These are phyloP conservation scores for Aspergillus caelatus DNA, from an alignment of 2,329 filamentous ascomycete genomes.

Conservation along the genomic window DNA sequence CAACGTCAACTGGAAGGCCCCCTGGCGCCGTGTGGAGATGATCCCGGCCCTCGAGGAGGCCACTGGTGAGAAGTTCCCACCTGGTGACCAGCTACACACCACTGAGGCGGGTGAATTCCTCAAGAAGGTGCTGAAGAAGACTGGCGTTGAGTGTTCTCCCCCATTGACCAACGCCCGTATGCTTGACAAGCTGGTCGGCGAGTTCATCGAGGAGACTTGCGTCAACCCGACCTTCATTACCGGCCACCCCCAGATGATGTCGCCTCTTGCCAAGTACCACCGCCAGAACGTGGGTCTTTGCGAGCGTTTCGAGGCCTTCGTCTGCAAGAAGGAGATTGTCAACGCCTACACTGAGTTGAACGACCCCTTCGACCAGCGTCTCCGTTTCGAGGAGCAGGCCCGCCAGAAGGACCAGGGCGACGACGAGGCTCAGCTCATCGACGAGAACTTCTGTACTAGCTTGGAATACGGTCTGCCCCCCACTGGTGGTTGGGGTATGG, in stretches of 20 bases:
- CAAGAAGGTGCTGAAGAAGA: slow-evolving; percentile 80
- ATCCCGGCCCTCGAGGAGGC: slow-evolving; percentile 89
- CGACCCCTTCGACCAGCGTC: slow-evolving; percentile 90
- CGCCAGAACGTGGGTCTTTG: slow-evolving; percentile 79
- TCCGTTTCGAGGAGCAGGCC: slow-evolving; percentile 93
- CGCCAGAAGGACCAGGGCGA: slow-evolving; percentile 95
- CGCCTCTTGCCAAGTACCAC: slow-evolving; percentile 93
- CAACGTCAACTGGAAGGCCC: slow-evolving; percentile 93
- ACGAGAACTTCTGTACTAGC: slow-evolving; percentile 90
- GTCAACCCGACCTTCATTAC: slow-evolving; percentile 91
- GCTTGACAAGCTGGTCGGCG: slow-evolving; percentile 91
- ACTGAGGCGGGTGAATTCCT: slow-evolving; percentile 88
- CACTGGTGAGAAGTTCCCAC: slow-evolving; percentile 90
- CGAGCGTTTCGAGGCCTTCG: slow-evolving; percentile 97
- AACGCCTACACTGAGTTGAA: slow-evolving; percentile 99
- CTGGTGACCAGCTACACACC: slow-evolving; percentile 86
- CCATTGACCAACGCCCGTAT: slow-evolving; percentile 93
- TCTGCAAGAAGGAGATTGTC: slow-evolving; percentile 94
- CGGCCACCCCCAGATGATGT: slow-evolving; percentile 87
- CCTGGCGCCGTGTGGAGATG: slow-evolving; percentile 95
- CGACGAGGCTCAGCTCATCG: slow-evolving; percentile 92
- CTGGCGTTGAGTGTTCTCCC: slow-evolving; percentile 83
- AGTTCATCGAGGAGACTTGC: slow-evolving; percentile 93
- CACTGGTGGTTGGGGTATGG: slow-evolving; percentile 95
- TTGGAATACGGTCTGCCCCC: slow-evolving; percentile 91